These are phyloP conservation scores for Komagataella phaffii DNA, from an alignment of 805 yeast species.

Conservation along the genomic window DNA sequence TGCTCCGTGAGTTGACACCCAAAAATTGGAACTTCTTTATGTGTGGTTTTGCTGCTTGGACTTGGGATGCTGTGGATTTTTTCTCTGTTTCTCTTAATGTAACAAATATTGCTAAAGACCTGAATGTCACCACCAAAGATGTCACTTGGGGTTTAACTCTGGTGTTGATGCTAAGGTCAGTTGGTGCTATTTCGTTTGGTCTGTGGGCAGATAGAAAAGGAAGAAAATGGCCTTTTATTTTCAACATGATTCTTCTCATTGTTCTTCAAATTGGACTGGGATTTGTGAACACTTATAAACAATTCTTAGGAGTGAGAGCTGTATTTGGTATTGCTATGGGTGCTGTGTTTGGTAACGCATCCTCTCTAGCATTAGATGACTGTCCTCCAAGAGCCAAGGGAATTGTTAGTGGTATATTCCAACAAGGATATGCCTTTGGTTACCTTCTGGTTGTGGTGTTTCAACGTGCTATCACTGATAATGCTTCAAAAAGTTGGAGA, in stretches of 20 bases:
- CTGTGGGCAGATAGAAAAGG: constrained; percentile 47
- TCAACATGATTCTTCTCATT: constrained; percentile 30
- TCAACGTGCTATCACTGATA: constrained; percentile 47
- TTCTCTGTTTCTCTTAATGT: constrained; percentile 44
- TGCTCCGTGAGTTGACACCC: constrained; percentile 30
- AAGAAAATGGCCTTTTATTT: constrained; percentile 42
- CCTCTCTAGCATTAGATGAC: constrained; percentile 40
- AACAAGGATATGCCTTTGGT: constrained; percentile 71
- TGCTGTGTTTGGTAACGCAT: constrained; percentile 40
- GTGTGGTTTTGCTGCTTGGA: constrained; percentile 45
- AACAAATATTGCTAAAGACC: constrained; percentile 27
- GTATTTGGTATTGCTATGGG: constrained; percentile 50
- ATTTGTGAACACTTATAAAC: constrained; percentile 39
- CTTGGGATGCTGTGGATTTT: constrained; percentile 56
- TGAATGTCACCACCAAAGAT: constrained; percentile 30
- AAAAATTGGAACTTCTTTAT: constrained; percentile 44
- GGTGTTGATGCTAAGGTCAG: constrained; percentile 55
- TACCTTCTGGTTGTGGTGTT: constrained; percentile 52
- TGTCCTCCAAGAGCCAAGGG: constrained; percentile 42
- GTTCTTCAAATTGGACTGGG: constrained; percentile 52
- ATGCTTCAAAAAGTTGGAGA: constrained; percentile 41
- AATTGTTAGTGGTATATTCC: constrained; percentile 53
- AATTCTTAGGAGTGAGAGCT: constrained; percentile 50
- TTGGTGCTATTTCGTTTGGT: constrained; percentile 54
- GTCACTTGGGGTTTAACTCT: constrained; percentile 57